Evolutionary conservation across 2,329 filamentous ascomycete species (phyloP).

Genomic region (Calonectria naviculata): DNA sequence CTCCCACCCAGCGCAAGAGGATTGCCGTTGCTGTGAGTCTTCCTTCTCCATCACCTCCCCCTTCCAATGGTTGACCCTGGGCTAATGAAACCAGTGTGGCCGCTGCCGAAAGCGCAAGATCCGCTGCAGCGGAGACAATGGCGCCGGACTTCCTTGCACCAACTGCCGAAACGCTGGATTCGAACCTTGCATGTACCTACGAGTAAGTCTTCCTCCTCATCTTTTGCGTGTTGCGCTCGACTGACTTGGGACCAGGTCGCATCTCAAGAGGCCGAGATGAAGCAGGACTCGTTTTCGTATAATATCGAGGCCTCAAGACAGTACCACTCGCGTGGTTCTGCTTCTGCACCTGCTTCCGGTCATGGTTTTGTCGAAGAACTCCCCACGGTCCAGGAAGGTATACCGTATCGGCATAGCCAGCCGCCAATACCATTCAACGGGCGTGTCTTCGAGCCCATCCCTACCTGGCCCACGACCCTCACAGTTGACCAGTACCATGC

Average conservation of each 20-base stretch:
- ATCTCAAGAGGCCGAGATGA: conserved; percentile 45
- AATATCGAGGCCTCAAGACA: conserved; percentile 45
- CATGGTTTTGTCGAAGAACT: no score
- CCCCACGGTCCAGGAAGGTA: conserved; percentile 25
- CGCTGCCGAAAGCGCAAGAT: conserved; percentile 96
- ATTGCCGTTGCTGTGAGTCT: conserved; percentile 68
- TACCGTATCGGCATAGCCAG: conserved; percentile 24
- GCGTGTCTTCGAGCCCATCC: conserved; percentile 39
- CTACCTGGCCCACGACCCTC: conserved; percentile 39
- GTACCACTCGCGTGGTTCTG: conserved; percentile 40
- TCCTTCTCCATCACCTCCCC: not conserved
- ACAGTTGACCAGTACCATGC: conserved; percentile 39
- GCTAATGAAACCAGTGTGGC: conserved; percentile 72
- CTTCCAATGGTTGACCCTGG: not conserved
- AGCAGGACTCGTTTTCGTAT: conserved; percentile 42
- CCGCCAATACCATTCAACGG: conserved; percentile 32
- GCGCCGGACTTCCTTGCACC: conserved; percentile 79
- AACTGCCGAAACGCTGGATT: conserved; percentile 84
- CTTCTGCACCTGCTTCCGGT: conserved; percentile 19
- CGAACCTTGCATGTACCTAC: conserved; percentile 80
- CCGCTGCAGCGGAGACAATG: conserved; percentile 87
- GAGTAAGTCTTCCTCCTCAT: conserved; percentile 65
- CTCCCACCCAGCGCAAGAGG: conserved; percentile 63
- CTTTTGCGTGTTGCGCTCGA: not conserved
- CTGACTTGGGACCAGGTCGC: conserved; percentile 40